These are phyloP conservation scores for Setaria viridis DNA, from an alignment of 202 grass and related monocot species.

Conservation along the genomic window DNA sequence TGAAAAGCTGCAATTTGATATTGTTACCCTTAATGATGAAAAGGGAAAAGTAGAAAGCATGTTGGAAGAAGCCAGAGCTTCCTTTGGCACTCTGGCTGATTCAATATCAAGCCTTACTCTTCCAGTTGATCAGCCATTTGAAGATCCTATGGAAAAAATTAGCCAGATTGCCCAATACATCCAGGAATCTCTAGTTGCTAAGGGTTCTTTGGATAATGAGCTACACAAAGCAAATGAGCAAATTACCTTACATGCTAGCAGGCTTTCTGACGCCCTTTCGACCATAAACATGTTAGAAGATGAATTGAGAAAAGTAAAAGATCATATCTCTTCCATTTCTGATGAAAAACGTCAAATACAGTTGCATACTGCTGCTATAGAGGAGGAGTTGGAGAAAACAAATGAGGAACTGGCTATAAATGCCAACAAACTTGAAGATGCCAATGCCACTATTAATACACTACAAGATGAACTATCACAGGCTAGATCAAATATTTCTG, in stretches of 20 bases:
- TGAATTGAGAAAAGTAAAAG: slow-evolving; percentile 67
- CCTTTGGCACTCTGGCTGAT: slow-evolving; percentile 56
- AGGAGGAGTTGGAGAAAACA: slow-evolving; percentile 85
- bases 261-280: slow-evolving; percentile 57
- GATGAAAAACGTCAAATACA: slow-evolving; percentile 77
- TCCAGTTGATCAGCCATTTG: slow-evolving; percentile 62
- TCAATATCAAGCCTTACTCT: slow-evolving; percentile 65
- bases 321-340: slow-evolving; percentile 65
- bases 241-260: slow-evolving; percentile 56
- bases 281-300: slow-evolving; percentile 71
- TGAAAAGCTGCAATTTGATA: slow-evolving; percentile 67
- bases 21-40: slow-evolving; percentile 60
- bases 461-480: slow-evolving; percentile 78
- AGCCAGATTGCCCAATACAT: slow-evolving; percentile 61
- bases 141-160: slow-evolving; percentile 67
- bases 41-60: slow-evolving; percentile 60
- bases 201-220: slow-evolving; percentile 63
- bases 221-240: slow-evolving; percentile 63
- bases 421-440: slow-evolving; percentile 72
- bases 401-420: slow-evolving; percentile 66
- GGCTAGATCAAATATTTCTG: slow-evolving; percentile 57
- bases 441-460: slow-evolving; percentile 68
- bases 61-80: slow-evolving; percentile 65
- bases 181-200: slow-evolving; percentile 71
- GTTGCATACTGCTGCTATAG: slow-evolving; percentile 53